Conservation (phyloP, 495 filamentous ascomycete species). For the Massariosphaeria phaeospora region DNA sequence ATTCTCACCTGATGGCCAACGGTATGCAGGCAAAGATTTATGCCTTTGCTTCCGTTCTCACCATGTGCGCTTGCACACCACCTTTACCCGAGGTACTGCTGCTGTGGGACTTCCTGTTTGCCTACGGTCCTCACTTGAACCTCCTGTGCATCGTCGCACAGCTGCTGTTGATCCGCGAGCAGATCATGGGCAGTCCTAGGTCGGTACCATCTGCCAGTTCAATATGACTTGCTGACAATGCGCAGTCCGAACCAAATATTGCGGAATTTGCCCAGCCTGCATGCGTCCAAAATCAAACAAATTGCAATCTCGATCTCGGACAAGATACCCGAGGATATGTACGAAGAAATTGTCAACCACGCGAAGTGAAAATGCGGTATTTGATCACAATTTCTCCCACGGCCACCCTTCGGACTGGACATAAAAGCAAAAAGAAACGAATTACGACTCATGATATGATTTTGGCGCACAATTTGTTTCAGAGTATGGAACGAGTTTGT, state of each 20-base stretch:
- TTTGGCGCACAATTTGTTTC: too few relatives aligned
- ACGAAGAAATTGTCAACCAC: conserved; percentile 80
- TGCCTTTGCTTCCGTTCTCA: conserved; percentile 94
- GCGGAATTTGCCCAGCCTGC: conserved; percentile 78
- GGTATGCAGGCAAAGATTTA: conserved; percentile 89
- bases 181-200: conserved; percentile 77
- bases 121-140: conserved; percentile 90
- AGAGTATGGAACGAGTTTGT: too few relatives aligned
- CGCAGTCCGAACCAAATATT: conserved; percentile 83
- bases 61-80: conserved; percentile 93
- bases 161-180: conserved; percentile 78
- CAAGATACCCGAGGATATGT: conserved; percentile 84
- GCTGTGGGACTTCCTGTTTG: conserved; percentile 98
- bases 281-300: conserved; percentile 74
- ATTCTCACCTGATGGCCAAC: conserved; percentile 73
- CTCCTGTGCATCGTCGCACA: conserved; percentile 98
- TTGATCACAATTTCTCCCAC: too few relatives aligned
- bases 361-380: conserved; percentile 51
- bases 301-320: conserved; percentile 72
- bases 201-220: conserved; percentile 42
- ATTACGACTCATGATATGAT: too few relatives aligned
- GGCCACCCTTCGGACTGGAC: too few relatives aligned
- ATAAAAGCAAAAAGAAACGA: too few relatives aligned
- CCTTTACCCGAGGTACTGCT: conserved; percentile 88
- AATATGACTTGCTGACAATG: conserved; percentile 5